Evolutionary conservation across 1,139 yeast genomes (phyloP), one percentile per base, ranked within the genome.

Genomic region (Taphrina wiesneri): DNA sequence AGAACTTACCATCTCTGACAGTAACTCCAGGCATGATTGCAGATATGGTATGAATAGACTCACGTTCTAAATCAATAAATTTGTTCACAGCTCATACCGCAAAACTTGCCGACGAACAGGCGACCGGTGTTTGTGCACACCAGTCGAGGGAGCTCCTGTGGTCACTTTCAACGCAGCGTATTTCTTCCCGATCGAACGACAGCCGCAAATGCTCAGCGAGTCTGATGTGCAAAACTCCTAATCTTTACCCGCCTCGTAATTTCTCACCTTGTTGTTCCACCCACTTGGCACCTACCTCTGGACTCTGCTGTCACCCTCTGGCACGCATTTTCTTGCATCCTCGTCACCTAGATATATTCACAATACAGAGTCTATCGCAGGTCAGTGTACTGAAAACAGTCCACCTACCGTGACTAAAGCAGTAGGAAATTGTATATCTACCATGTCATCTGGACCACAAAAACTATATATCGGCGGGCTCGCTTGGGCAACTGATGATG

Each of bases 401-500:
- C 34, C 11, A 30, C 34, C 11, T 6, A 6, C 11, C 34, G 9
- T 11, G 34, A 11, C 34, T 30, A 30, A 30, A 6, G 11, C 6
- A 30, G 11, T 30, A 30, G 21, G 28, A 9, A 17, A 21, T 6
- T 45, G 1, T 45, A 21, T n/a, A 41, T n/a, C 23, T n/a, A 41
- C n/a, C 46, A 49, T 49, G 54, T 49, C 54, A 9, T 49, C 59
- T 28, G 59, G 59, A 39, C 59, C 65, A 23, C 60, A 53, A 36
- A 62, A 62, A 46, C 60, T 62, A 9, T 62, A 53, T 39, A 43
- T 62, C 46, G 65, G 65, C 17, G 65, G 65, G 15, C 60, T 62
- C 49, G 65, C 65, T 15, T 62, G 65, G 65, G 65, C 60, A 25
- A 62, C 65, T 9, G 65, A 62, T 34, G 65, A 62, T 26, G 65